A percentile compares a stretch with the other conserved stretches of the same genome.
These are phyloP conservation scores for Xylariaceae sp. DNA, from an alignment of 2,329 filamentous ascomycete genomes.

Conservation along the genomic window DNA sequence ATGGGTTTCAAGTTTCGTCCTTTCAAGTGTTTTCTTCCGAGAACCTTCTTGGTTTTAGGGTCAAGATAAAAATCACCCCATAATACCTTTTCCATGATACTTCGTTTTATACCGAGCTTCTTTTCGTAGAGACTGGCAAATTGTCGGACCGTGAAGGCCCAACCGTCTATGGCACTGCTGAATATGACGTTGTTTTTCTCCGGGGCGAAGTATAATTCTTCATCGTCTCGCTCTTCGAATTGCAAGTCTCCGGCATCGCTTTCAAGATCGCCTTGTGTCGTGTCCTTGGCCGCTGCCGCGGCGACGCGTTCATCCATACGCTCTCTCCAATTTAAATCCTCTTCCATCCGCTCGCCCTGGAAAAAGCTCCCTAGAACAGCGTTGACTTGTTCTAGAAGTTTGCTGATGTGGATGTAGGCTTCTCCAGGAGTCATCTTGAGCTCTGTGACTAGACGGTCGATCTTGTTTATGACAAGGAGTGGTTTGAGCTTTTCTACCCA, in stretches of 20 bases:
- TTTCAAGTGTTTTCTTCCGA: conserved; percentile 88
- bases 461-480: conserved; percentile 94
- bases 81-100: conserved; percentile 82
- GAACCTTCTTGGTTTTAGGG: conserved; percentile 91
- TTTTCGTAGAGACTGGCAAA: conserved; percentile 93
- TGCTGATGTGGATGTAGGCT: conserved; percentile 83
- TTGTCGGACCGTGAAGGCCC: conserved; percentile 95
- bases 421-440: conserved; percentile 88
- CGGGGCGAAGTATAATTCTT: conserved; percentile 95
- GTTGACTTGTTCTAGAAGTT: conserved; percentile 92
- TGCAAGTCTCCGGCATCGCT: conserved; percentile 57
- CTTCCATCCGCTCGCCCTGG: conserved; percentile 96
- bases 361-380: conserved; percentile 97
- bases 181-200: conserved; percentile 99
- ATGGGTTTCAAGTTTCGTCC: conserved; percentile 89
- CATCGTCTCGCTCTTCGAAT: conserved; percentile 89
- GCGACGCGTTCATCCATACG: conserved; percentile 81
- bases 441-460: conserved; percentile 91
- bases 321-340: conserved; percentile 94
- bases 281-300: conserved; percentile 62
- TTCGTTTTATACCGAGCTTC: conserved; percentile 91
- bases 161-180: conserved; percentile 95
- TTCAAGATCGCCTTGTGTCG: conserved; percentile 44
- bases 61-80: conserved; percentile 98
- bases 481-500: conserved; percentile 97